Evolutionary conservation across 83 land plant genomes (phyloP).

Genomic region (Isoetes engelmannii): DNA sequence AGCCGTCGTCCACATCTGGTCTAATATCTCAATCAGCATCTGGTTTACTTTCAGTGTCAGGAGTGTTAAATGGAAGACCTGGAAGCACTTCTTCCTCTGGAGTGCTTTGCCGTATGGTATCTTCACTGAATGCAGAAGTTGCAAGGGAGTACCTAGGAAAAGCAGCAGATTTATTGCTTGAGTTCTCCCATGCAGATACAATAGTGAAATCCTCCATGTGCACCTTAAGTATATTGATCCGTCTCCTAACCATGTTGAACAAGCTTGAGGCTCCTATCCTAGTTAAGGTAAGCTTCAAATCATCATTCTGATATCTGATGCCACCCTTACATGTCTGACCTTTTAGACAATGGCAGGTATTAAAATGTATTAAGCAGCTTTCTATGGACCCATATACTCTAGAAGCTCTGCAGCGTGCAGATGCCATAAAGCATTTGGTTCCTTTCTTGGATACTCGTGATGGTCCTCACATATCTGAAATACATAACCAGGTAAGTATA

Average conservation of each 20-base stretch:
- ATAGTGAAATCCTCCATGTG: constrained; percentile 84
- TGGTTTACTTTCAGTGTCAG: constrained; percentile 84
- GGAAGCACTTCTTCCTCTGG: constrained; percentile 96
- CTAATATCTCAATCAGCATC: constrained; percentile 81
- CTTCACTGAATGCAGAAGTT: constrained; percentile 75
- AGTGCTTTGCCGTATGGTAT: constrained; percentile 68
- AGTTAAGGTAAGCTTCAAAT: constrained; percentile 54
- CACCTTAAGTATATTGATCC: constrained; percentile 69
- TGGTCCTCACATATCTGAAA: constrained; percentile 63
- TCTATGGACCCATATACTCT: constrained; percentile 87
- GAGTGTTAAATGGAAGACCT: constrained; percentile 75
- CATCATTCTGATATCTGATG: background rate
- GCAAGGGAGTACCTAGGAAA: constrained; percentile 83
- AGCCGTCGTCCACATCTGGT: constrained; percentile 58
- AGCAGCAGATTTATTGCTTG: constrained; percentile 88
- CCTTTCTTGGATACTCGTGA: constrained; percentile 84
- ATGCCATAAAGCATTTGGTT: constrained; percentile 94
- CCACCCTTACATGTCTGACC: background rate
- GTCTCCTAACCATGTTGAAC: constrained; percentile 94
- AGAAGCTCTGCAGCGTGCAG: constrained; percentile 89
- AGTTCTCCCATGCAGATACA: constrained; percentile 82
- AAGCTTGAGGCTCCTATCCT: constrained; percentile 87
- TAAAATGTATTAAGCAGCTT: constrained; percentile 88
- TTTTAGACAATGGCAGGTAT: constrained; percentile 37
- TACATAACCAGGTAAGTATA: background rate